Percentiles rank a stretch among this genome's conserved stretches.
Evolutionary conservation across 495 filamentous ascomycete genomes (phyloP).

Genomic region (Penicillium samsonianum): DNA sequence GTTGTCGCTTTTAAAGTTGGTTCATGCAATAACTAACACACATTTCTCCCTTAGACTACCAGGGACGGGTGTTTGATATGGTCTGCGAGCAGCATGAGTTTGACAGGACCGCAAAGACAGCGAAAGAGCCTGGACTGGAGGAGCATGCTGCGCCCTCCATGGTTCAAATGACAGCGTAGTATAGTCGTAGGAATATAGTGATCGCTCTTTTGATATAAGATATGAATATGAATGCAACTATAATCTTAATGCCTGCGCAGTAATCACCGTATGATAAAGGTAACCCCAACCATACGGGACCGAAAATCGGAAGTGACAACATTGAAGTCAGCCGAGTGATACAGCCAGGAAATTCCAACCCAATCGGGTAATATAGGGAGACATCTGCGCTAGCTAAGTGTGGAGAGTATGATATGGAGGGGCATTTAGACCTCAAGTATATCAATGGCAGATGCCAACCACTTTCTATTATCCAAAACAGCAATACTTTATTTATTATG

Average conservation of each 20-base stretch:
- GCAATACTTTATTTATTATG: constrained; percentile 12
- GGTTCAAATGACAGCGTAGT: constrained; percentile 32
- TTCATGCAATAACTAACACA: not conserved
- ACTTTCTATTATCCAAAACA: not conserved
- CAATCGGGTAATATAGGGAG: constrained; percentile 25
- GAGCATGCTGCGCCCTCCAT: constrained; percentile 14
- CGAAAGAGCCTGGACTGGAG: constrained; percentile 11
- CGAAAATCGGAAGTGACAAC: not conserved
- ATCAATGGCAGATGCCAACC: constrained; percentile 13
- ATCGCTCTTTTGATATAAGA: not conserved
- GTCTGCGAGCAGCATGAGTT: constrained; percentile 51
- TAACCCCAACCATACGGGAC: not conserved
- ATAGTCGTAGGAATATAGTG: not conserved
- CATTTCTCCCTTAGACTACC: constrained; percentile 45
- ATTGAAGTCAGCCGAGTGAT: not conserved
- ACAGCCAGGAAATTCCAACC: constrained; percentile 23
- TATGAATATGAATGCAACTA: not conserved
- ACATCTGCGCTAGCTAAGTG: constrained; percentile 1
- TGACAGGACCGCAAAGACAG: constrained; percentile 28
- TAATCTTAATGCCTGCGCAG: not conserved
- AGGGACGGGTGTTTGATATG: constrained; percentile 54
- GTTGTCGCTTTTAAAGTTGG: constrained; percentile 18
- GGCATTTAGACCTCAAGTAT: constrained; percentile 24
- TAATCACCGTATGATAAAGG: not conserved
- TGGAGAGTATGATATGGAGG: constrained; percentile 27